These are phyloP conservation scores for Neocallimastix lanati DNA, from an alignment of 192 early-diverging fungal species.

Conservation along the genomic window DNA sequence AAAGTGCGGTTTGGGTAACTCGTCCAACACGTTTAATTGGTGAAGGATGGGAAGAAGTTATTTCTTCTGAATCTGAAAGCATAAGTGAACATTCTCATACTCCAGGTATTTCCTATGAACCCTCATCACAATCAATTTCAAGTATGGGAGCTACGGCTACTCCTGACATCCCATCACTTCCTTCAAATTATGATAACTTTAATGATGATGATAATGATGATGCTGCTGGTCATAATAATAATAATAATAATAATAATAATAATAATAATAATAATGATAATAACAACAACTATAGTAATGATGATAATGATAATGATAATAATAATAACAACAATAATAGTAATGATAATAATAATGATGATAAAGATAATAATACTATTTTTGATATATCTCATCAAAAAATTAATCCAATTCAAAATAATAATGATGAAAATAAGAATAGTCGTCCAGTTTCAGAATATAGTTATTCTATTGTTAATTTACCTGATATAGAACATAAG, in stretches of 20 bases:
- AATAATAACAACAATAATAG: too few species aligned
- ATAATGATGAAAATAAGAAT: not conserved
- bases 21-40: conserved; percentile 31
- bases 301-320: too few species aligned
- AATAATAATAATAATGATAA: too few species aligned
- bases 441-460: not conserved
- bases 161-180: not conserved
- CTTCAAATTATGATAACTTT: not conserved
- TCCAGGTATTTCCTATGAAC: not conserved
- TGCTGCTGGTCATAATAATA: too few species aligned
- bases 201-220: too few species aligned
- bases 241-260: too few species aligned
- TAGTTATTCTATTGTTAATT: not conserved
- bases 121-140: not conserved
- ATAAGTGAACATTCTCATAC: not conserved
- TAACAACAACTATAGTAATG: too few species aligned
- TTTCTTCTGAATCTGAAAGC: not conserved
- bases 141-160: not conserved
- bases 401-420: not conserved
- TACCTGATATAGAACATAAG: not conserved
- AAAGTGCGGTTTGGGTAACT: conserved; percentile 62
- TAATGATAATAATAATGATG: too few species aligned
- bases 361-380: not conserved
- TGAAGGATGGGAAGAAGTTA: conserved; percentile 18
- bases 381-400: not conserved